A percentile compares a stretch with the other conserved stretches of the same genome.
phyloP scores from a whole-genome alignment of 768 basidiomycete species.

The Calocybe indica region DNA sequence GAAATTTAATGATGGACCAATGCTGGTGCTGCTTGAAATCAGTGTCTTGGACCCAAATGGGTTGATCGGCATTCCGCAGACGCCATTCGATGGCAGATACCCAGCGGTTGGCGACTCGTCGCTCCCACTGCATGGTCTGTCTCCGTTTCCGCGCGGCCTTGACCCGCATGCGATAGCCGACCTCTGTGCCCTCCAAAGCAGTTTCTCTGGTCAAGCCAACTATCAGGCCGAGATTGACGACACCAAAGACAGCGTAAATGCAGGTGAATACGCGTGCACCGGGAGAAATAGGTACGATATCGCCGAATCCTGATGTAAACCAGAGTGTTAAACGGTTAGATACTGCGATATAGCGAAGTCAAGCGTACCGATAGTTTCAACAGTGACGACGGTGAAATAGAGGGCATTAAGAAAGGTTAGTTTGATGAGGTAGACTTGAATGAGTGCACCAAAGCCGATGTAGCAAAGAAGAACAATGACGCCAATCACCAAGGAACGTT shows the following conservation, averaged over 20 bases:
- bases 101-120: constrained; percentile 50
- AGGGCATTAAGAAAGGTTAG: constrained; percentile 66
- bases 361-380: constrained; percentile 55
- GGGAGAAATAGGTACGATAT: constrained; percentile 50
- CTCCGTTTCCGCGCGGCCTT: constrained; percentile 39
- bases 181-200: constrained; percentile 65
- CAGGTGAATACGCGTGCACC: constrained; percentile 55
- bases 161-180: constrained; percentile 55
- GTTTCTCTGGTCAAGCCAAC: constrained; percentile 65
- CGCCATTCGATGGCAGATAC: constrained; percentile 57
- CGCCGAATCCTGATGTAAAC: constrained; percentile 57
- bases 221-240: constrained; percentile 58
- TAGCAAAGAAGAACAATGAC: constrained; percentile 71
- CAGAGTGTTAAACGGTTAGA: neutral
- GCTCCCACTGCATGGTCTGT: constrained; percentile 32
- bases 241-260: constrained; percentile 52
- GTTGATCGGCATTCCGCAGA: constrained; percentile 41
- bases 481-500: constrained; percentile 73
- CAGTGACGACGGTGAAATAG: constrained; percentile 72
- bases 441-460: constrained; percentile 65
- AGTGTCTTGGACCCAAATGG: constrained; percentile 48
- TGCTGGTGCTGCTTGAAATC: constrained; percentile 4
- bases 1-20: constrained; percentile 4
- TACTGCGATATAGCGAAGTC: no score
- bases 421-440: constrained; percentile 45